Percentiles rank a stretch among this genome's conserved stretches.
phyloP scores from a whole-genome alignment of 441 rosid genomes.

The Syzygium malaccense region DNA sequence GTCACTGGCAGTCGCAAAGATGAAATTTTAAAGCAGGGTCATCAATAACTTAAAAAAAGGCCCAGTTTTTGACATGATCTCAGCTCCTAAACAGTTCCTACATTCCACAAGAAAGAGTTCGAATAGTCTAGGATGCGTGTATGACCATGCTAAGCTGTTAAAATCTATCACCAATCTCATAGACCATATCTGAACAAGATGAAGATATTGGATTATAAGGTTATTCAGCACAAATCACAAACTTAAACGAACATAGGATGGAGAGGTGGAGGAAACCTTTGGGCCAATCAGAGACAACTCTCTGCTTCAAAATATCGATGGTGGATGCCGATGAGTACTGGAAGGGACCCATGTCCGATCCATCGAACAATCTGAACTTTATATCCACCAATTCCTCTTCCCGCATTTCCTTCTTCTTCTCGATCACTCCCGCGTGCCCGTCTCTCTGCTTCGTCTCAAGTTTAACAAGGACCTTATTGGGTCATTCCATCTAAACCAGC shows the following conservation, averaged over 20 bases:
- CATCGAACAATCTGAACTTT: conserved; percentile 85
- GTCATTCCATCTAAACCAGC: neutral
- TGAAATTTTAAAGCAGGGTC: neutral
- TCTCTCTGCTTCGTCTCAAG: neutral
- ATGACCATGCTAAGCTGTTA: neutral
- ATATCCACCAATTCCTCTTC: conserved; percentile 81
- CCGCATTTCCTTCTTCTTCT: conserved; percentile 36
- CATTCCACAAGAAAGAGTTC: neutral
- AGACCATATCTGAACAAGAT: neutral
- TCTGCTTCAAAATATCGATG: conserved; percentile 78
- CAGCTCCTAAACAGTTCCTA: neutral
- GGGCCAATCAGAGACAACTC: conserved; percentile 94
- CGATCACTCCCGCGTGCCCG: neutral
- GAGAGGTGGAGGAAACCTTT: conserved; percentile 43
- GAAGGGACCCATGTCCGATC: conserved; percentile 93
- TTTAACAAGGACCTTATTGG: neutral
- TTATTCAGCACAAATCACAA: neutral
- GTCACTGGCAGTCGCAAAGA: neutral
- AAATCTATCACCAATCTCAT: neutral
- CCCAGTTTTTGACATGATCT: neutral
- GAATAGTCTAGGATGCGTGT: neutral
- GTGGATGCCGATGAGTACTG: conserved; percentile 78
- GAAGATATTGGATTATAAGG: neutral
- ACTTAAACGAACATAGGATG: neutral
- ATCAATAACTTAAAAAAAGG: neutral